Evolutionary conservation across 2,329 filamentous ascomycete genomes (phyloP), one percentile per base, ranked within the genome.

Genomic region (Blastomyces gilchristii): DNA sequence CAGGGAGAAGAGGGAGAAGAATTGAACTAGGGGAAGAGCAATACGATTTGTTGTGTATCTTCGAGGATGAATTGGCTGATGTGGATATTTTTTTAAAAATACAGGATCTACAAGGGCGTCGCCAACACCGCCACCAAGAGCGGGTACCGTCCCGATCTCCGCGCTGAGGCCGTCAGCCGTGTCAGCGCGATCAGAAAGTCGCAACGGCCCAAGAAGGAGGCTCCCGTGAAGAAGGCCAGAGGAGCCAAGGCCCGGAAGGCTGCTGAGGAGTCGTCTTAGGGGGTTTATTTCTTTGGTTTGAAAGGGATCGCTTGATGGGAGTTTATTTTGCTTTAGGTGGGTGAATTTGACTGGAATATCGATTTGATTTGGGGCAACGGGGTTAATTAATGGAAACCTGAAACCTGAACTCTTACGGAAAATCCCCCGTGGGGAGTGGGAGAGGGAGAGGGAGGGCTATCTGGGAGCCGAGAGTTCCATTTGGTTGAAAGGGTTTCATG

Each of bases 51-150:
- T 50, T 28, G 2, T 28, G 28, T n/a, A 8, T 12, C 9, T 50
- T 25, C 6, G n/a, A 28, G 25, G 25, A 25, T 22, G 22, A 25
- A 50, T 22, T n/a, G 49, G 63, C 68, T 58, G 54, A 58, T 58
- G 16, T 14, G 37, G 12, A 14, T n/a, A 37, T 37, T 54, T 31
- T 14, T 45, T 22, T 16, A 6, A 28, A 28, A 41, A 22, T 22
- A 60, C 69, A 94, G 91, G 85, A 88, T 89, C 81, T 97, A 92
- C 87, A 90, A 89, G 82, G 84, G 84, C 73, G 86, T 97, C 77
- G 91, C 91, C 81, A 88, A 85, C 82, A 82, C 83, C 77, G 86
- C 87, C 72, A 88, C 91, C 78, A 91, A 91, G 86, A 84, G 84
- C 76, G 85, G 87, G 75, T 99, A 97, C 88, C 90, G 89, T 72